Percentiles rank a stretch among this genome's conserved stretches.
phyloP scores from a whole-genome alignment of 768 basidiomycete species.

The Pleurotus ostreatus region DNA sequence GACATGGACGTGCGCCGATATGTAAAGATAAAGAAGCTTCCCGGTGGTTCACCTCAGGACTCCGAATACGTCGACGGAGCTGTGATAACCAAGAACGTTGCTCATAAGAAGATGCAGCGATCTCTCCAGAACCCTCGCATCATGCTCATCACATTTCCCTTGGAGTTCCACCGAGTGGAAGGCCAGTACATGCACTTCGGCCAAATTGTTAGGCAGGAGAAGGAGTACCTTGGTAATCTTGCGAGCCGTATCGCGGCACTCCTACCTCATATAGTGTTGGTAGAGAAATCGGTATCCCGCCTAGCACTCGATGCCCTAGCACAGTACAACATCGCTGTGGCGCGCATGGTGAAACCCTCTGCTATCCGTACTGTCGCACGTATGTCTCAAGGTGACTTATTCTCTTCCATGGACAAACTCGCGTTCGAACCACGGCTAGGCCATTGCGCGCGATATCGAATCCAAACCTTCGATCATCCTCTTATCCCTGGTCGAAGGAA shows the following conservation, averaged over 20 bases:
- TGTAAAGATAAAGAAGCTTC: conserved; percentile 98
- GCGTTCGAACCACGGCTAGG: conserved; percentile 87
- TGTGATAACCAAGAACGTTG: conserved; percentile 97
- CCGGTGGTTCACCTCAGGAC: conserved; percentile 86
- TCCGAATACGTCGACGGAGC: conserved; percentile 97
- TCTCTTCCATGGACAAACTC: conserved; percentile 93
- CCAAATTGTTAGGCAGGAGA: conserved; percentile 87
- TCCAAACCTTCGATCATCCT: conserved; percentile 93
- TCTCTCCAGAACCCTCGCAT: conserved; percentile 81
- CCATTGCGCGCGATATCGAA: conserved; percentile 77
- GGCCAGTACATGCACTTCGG: conserved; percentile 93
- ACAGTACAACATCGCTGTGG: conserved; percentile 84
- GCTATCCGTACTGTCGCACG: conserved; percentile 87
- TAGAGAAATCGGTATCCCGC: conserved; percentile 87
- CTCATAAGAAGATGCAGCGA: conserved; percentile 92
- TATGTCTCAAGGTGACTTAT: conserved; percentile 92
- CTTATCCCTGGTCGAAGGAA: conserved; percentile 93
- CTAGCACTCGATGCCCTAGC: conserved; percentile 86
- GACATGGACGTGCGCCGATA: conserved; percentile 94
- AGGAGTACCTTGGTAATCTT: conserved; percentile 86
- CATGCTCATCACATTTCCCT: conserved; percentile 93
- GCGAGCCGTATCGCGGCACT: conserved; percentile 87
- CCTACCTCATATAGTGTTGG: conserved; percentile 89
- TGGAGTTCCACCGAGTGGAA: conserved; percentile 90
- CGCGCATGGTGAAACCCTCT: conserved; percentile 82